phyloP scores from a whole-genome alignment of 2,329 filamentous ascomycete genomes.

The Claviceps sp. region DNA sequence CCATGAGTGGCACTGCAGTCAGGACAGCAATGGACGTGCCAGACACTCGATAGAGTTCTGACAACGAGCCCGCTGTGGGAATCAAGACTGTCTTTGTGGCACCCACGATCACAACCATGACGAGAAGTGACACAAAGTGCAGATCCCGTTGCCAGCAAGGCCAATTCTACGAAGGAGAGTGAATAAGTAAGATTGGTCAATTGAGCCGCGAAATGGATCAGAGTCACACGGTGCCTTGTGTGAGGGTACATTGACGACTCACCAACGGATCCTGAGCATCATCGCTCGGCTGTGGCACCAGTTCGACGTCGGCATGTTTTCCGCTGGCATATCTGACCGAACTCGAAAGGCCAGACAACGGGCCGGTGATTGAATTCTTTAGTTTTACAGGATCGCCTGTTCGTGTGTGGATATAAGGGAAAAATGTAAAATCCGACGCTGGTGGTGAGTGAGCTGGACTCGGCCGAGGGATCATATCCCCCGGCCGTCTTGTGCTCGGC shows the following conservation, averaged over 20 bases:
- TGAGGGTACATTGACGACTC: slow-evolving; percentile 11
- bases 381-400: neutral
- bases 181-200: neutral
- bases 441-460: neutral
- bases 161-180: slow-evolving; percentile 34
- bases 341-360: slow-evolving; percentile 13
- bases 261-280: slow-evolving; percentile 41
- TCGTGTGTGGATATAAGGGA: neutral
- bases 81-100: slow-evolving; percentile 43
- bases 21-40: slow-evolving; percentile 35
- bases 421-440: neutral
- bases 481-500: neutral
- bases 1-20: slow-evolving; percentile 38
- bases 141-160: slow-evolving; percentile 37
- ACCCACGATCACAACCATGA: slow-evolving; percentile 31
- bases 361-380: slow-evolving; percentile 5
- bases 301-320: slow-evolving; percentile 28
- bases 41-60: slow-evolving; percentile 27
- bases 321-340: slow-evolving; percentile 35
- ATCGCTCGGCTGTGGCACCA: slow-evolving; percentile 42
- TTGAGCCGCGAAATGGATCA: too few relatives aligned
- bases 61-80: slow-evolving; percentile 31
- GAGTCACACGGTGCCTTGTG: too few relatives aligned
- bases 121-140: slow-evolving; percentile 32
- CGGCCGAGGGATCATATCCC: slow-evolving; percentile 4